Evolutionary conservation across 2,329 filamentous ascomycete species (phyloP).

Genomic region (Talaromyces islandicus): DNA sequence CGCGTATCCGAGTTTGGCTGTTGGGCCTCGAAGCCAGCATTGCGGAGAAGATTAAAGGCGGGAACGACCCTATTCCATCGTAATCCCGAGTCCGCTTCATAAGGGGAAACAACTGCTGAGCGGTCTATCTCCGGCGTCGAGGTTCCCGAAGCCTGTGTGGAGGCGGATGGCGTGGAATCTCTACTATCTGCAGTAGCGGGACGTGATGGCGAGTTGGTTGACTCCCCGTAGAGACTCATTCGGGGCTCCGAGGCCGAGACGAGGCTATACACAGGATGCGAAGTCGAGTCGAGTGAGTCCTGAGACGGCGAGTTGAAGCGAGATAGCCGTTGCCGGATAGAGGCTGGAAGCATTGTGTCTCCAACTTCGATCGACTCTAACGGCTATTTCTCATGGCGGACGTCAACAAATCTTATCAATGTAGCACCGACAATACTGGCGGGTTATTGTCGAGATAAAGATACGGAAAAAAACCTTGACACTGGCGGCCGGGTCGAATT

Average conservation of each 20-base stretch:
- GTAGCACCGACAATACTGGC: background rate
- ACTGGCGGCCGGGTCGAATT: background rate
- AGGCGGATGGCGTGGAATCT: constrained; percentile 16
- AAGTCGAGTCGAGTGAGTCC: background rate
- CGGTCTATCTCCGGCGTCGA: constrained; percentile 8
- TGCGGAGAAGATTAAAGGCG: constrained; percentile 33
- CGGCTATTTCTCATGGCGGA: background rate
- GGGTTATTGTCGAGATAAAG: background rate
- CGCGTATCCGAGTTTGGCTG: constrained; percentile 23
- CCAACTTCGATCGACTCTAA: background rate
- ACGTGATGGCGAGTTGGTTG: background rate
- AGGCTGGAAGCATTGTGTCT: constrained; percentile 17
- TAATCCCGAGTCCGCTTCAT: constrained; percentile 26
- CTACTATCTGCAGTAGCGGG: constrained; percentile 18
- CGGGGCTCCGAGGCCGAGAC: background rate
- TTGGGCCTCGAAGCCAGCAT: constrained; percentile 30
- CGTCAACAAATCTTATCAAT: background rate
- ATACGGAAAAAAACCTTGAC: background rate
- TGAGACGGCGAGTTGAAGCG: constrained; percentile 12
- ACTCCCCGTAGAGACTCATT: background rate
- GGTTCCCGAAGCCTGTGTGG: constrained; percentile 5
- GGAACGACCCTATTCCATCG: constrained; percentile 29
- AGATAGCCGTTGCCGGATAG: constrained; percentile 22
- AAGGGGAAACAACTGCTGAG: constrained; percentile 12
- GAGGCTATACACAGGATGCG: background rate